Evolutionary conservation across 495 filamentous ascomycete species (phyloP).

Genomic region (Podospora sp.): DNA sequence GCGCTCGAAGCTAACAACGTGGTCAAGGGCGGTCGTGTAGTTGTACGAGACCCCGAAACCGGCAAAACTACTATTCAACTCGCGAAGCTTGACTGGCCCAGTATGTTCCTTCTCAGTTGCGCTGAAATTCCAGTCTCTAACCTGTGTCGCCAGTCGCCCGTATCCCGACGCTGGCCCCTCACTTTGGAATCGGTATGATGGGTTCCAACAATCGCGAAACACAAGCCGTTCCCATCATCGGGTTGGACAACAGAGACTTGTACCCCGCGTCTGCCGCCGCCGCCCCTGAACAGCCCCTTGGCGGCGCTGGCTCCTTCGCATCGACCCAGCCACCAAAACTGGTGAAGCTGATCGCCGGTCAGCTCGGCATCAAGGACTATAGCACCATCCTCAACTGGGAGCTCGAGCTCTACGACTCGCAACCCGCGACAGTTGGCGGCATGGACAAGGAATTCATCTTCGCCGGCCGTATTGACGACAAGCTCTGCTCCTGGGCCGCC

Average conservation of each 20-base stretch:
- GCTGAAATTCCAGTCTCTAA: neutral
- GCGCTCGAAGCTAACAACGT: neutral
- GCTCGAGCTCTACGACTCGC: conserved; percentile 91
- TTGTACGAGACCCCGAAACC: conserved; percentile 69
- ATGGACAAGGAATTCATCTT: conserved; percentile 94
- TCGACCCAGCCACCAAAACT: conserved; percentile 81
- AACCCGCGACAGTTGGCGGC: conserved; percentile 82
- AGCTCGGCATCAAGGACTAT: conserved; percentile 70
- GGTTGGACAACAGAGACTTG: conserved; percentile 74
- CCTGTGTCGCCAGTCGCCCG: conserved; percentile 63
- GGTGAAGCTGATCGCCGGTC: conserved; percentile 75
- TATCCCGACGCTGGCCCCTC: conserved; percentile 89
- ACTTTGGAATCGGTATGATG: conserved; percentile 80
- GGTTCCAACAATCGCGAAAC: conserved; percentile 88
- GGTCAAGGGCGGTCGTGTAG: conserved; percentile 69
- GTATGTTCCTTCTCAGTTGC: conserved; percentile 29
- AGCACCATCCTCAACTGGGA: conserved; percentile 90
- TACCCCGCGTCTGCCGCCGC: conserved; percentile 27
- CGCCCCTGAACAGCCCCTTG: conserved; percentile 44
- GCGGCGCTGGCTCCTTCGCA: conserved; percentile 63
- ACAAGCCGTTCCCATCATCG: conserved; percentile 91
- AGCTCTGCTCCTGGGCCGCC: conserved; percentile 91
- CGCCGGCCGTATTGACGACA: conserved; percentile 93
- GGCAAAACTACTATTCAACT: conserved; percentile 83
- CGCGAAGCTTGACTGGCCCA: conserved; percentile 90